Percentiles rank a stretch among this genome's conserved stretches.
phyloP scores from a whole-genome alignment of 108 stramenopile species.

The Aurantiochytrium sp. region DNA sequence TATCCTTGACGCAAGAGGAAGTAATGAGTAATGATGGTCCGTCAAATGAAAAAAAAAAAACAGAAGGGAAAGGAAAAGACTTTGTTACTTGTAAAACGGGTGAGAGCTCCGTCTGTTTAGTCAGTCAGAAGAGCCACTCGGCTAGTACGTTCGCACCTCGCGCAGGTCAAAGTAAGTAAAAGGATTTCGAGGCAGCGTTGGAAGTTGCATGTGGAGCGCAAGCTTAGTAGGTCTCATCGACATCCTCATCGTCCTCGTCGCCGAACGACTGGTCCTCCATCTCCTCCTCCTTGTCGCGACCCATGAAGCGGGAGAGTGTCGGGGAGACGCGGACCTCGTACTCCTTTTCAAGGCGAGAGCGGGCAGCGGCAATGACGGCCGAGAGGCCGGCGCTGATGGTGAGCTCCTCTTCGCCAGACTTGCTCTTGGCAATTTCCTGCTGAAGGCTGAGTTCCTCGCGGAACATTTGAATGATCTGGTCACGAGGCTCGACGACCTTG shows the following conservation, averaged over 20 bases:
- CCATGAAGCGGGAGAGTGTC: neutral
- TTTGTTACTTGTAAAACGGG: too few species aligned
- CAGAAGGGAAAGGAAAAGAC: too few species aligned
- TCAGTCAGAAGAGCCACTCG: too few species aligned
- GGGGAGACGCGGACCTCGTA: slow-evolving; percentile 4
- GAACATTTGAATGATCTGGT: slow-evolving; percentile 12
- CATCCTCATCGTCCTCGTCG: neutral
- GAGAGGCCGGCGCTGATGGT: neutral
- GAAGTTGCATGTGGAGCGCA: neutral
- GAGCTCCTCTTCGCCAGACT: slow-evolving; percentile 17
- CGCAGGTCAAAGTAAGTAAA: too few species aligned
- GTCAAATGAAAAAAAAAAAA: too few species aligned
- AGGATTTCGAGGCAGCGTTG: too few species aligned
- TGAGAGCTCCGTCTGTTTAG: too few species aligned
- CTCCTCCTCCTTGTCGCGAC: neutral
- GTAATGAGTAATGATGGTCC: too few species aligned
- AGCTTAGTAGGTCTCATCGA: neutral
- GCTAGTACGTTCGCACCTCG: too few species aligned
- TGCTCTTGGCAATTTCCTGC: neutral
- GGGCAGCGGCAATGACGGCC: slow-evolving; percentile 1
- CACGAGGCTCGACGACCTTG: neutral
- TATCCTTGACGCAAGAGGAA: too few species aligned
- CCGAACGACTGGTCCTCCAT: neutral
- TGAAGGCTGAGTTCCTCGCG: slow-evolving; percentile 7
- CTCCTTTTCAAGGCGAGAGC: slow-evolving; percentile 4